Base-by-base conservation (phyloP, 306 rosid genomes). In the Dalbergia cochinchinensis region DNA sequence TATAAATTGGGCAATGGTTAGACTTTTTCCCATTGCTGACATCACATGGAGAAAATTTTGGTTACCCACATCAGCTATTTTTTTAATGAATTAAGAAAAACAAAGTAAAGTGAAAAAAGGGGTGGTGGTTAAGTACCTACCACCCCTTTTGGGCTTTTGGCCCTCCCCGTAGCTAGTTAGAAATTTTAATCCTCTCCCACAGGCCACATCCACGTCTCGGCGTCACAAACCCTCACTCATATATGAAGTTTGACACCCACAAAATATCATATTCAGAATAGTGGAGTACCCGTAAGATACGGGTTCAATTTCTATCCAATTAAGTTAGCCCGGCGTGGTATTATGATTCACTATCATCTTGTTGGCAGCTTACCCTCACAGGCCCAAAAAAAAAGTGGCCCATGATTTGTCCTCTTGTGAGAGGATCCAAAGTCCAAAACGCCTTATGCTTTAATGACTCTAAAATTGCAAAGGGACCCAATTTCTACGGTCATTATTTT, bases 341-440 rank as follows among this genome's bases (percentile, higher is more conserved):
- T 37, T 63, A 64, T 64, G 26, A 64, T 37, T 39, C 8, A 64
- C 45, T 11, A 7, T 33, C 13, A 22, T 8, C 64, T 19, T 9
- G 42, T 31, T 35, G n/a, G 16, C 4, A 61, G 41, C 39, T 61
- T 31, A 37, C 26, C 69, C 47, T 34, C 31, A 65, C 31, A 16
- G 51, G 71, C 51, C 71, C 33, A 39, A 8, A n/a, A 2, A 37
- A n/a, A 65, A 37, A 1, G 51, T 45, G 31, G 33, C 51, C 71
- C 51, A 65, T 65, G 9, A 41, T 7, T 41, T 39, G 67, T 31
- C 44, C 45, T 15, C 22, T 13, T 31, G 18, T 7, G 6, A 15
- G 45, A 34, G 48, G 20, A 64, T 64, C 69, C 69, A 34, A 64
- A 15, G 60, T 34, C 48, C 69, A 15, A 64, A 54, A 22, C 60